phyloP scores from a whole-genome alignment of 1,139 yeast genomes.

The Yamadazyma aaseri region DNA sequence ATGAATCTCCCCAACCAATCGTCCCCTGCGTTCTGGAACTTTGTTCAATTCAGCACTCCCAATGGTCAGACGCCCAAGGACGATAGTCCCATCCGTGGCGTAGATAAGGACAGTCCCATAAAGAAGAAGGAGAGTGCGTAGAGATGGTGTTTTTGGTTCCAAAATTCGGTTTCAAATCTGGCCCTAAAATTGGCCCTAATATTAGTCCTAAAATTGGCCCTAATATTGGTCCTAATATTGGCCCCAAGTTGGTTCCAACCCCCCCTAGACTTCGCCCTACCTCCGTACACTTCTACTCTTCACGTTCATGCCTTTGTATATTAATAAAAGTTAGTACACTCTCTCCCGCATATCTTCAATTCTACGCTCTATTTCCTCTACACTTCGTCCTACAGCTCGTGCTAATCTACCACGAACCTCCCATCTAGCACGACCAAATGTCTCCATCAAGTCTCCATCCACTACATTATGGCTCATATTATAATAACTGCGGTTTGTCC shows the following conservation, averaged over 20 bases:
- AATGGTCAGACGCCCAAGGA: slow-evolving; percentile 48
- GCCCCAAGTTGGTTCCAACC: no score
- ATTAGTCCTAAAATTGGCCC: no score
- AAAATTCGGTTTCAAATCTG: no score
- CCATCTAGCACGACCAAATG: slow-evolving; percentile 39
- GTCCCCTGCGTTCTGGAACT: slow-evolving; percentile 78
- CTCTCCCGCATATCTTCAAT: slow-evolving; percentile 58
- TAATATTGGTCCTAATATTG: no score
- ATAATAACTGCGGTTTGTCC: slow-evolving; percentile 73
- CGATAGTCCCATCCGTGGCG: slow-evolving; percentile 40
- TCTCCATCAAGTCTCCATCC: slow-evolving; percentile 86
- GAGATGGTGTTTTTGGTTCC: no score
- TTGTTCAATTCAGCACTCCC: slow-evolving; percentile 75
- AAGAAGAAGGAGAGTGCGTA: slow-evolving; percentile 13
- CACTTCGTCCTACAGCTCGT: no score
- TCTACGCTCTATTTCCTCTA: slow-evolving; percentile 58
- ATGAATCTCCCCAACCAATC: slow-evolving; percentile 38
- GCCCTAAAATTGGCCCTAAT: no score
- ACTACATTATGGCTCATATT: slow-evolving; percentile 72
- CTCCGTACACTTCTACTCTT: no score
- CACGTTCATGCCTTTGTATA: no score
- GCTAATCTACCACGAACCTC: no score
- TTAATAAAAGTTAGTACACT: no score
- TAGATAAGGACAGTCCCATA: slow-evolving; percentile 16
- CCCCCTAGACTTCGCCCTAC: no score